phyloP scores from a whole-genome alignment of 1,139 yeast genomes.

The Eremothecium cymbalariae region DNA sequence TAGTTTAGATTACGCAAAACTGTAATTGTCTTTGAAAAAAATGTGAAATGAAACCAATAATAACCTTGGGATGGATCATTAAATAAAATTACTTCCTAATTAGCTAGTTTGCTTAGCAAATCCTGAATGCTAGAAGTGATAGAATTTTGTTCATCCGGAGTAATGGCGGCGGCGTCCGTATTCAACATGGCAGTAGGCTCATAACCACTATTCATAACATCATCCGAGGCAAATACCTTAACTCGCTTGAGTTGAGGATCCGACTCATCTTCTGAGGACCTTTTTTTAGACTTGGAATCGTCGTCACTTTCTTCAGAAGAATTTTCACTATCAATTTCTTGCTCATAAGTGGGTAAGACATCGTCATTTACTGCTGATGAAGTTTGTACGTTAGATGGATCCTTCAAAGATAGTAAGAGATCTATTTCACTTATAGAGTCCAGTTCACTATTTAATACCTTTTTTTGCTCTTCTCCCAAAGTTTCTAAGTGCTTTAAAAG shows the following conservation, averaged over 20 bases:
- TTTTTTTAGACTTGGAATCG: conserved; percentile 8
- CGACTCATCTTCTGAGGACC: conserved; percentile 6
- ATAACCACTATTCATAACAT: conserved; percentile 5
- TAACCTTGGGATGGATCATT: too few species aligned
- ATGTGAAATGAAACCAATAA: too few species aligned
- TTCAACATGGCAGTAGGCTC: conserved; percentile 9
- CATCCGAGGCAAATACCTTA: conserved; percentile 1
- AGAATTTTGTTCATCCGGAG: conserved; percentile 9
- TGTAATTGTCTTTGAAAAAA: conserved; percentile 3
- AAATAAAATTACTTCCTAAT: conserved; percentile 12
- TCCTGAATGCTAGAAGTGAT: conserved; percentile 31
- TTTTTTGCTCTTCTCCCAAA: conserved; percentile 20
- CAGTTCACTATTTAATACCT: conserved; percentile 19
- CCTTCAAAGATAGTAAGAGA: conserved; percentile 22
- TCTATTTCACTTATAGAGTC: conserved; percentile 25
- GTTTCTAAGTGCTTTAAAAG: conserved; percentile 15
- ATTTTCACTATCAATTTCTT: conserved; percentile 19
- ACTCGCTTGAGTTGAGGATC: conserved; percentile 7
- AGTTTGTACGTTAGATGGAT: conserved; percentile 16
- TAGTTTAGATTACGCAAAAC: neutral
- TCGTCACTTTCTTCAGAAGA: conserved; percentile 12
- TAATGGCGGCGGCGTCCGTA: conserved; percentile 12
- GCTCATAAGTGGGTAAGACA: conserved; percentile 25
- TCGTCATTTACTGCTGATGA: conserved; percentile 12
- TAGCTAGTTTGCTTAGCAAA: conserved; percentile 30